Conservation (phyloP, 2,329 filamentous ascomycete genomes). For the Fusarium denticulatum region DNA sequence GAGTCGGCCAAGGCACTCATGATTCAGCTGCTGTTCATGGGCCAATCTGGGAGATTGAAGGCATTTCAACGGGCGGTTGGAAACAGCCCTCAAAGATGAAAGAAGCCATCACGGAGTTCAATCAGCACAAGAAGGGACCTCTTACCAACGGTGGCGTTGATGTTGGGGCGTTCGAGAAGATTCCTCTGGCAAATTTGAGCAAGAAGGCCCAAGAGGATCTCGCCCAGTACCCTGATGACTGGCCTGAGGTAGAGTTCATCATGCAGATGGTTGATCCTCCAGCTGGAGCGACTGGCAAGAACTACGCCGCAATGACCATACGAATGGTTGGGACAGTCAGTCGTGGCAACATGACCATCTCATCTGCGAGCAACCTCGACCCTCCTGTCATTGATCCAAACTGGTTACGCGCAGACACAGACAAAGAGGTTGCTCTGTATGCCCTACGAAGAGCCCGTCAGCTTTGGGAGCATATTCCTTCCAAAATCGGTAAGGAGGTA, state of each 20-base stretch:
- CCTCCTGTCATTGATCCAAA: conserved; percentile 56
- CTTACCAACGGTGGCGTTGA: background rate
- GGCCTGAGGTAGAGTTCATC: conserved; percentile 48
- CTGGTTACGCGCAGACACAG: conserved; percentile 55
- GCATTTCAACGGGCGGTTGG: background rate
- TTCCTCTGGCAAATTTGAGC: background rate
- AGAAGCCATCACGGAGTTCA: background rate
- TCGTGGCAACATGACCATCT: conserved; percentile 56
- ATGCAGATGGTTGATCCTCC: conserved; percentile 11
- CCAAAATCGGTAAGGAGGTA: background rate
- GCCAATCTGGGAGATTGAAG: background rate
- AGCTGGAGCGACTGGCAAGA: conserved; percentile 1
- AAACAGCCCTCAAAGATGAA: background rate
- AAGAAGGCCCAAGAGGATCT: conserved; percentile 18
- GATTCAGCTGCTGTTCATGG: conserved; percentile 1
- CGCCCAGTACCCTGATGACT: conserved; percentile 43
- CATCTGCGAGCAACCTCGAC: conserved; percentile 45
- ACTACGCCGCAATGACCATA: conserved; percentile 31
- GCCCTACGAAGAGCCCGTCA: background rate
- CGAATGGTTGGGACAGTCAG: conserved; percentile 53
- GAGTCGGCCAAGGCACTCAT: background rate
- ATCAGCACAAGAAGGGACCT: background rate
- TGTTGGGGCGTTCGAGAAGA: background rate
- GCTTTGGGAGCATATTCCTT: background rate
- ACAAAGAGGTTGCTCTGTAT: conserved; percentile 52